phyloP scores from a whole-genome alignment of 1,139 yeast genomes.

The Yarrowia galli region DNA sequence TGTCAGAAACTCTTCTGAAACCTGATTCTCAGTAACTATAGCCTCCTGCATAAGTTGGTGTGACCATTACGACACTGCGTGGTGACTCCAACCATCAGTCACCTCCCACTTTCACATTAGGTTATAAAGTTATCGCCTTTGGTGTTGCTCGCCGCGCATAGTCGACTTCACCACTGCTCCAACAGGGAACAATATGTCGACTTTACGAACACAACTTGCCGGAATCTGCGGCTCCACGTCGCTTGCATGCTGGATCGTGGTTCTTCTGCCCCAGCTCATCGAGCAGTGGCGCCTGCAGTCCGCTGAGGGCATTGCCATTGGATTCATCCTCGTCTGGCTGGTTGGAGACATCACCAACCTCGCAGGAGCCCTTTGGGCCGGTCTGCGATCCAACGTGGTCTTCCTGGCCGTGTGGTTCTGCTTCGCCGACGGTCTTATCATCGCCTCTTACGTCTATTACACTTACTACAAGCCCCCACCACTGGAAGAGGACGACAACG shows the following conservation, averaged over 20 bases:
- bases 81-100: neutral
- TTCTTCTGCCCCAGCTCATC: conserved; percentile 76
- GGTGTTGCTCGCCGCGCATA: neutral
- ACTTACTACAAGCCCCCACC: conserved; percentile 38
- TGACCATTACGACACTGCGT: neutral
- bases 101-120: neutral
- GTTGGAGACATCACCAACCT: conserved; percentile 75
- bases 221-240: conserved; percentile 68
- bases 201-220: conserved; percentile 51
- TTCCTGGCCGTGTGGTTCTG: conserved; percentile 78
- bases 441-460: conserved; percentile 57
- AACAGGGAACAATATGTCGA: conserved; percentile 4
- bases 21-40: neutral
- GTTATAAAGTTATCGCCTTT: conserved; percentile 9
- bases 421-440: conserved; percentile 69
- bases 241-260: conserved; percentile 79
- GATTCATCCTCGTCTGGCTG: conserved; percentile 75
- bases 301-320: conserved; percentile 79
- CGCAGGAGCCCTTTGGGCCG: conserved; percentile 74
- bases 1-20: neutral
- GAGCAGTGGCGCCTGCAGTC: conserved; percentile 83
- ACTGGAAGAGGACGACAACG: conserved; percentile 36
- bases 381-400: conserved; percentile 71
- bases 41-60: neutral
- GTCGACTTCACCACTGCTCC: conserved; percentile 4